A percentile compares a stretch with the other conserved stretches of the same genome.
Conservation (phyloP, 2,329 filamentous ascomycete species). For the Botryosphaeria agaves region DNA sequence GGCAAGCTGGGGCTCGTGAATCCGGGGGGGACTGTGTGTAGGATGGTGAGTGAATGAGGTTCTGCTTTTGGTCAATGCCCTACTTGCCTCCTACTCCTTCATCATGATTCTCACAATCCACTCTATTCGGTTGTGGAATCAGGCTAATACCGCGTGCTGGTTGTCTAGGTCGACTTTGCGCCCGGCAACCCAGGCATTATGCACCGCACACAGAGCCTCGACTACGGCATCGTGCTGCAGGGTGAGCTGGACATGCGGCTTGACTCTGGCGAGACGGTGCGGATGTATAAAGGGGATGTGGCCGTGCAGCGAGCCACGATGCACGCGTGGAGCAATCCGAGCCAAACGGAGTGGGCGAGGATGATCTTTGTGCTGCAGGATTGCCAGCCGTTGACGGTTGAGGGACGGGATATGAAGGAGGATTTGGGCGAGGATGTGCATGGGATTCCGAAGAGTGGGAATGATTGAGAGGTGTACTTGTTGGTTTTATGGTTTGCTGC, state of each 20-base stretch:
- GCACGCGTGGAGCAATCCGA: slow-evolving; percentile 15
- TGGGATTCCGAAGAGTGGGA: no score
- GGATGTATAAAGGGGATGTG: slow-evolving; percentile 17
- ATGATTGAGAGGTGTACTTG: no score
- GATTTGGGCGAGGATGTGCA: no score
- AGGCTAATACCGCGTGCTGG: slow-evolving; percentile 7
- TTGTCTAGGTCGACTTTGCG: slow-evolving; percentile 14
- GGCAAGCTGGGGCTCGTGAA: slow-evolving; percentile 16
- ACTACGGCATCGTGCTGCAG: slow-evolving; percentile 20
- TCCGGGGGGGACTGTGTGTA: slow-evolving; percentile 14
- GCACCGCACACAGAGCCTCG: slow-evolving; percentile 18
- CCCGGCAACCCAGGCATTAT: slow-evolving; percentile 16
- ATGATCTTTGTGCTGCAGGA: slow-evolving; percentile 15
- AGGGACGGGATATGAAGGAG: slow-evolving; percentile 12
- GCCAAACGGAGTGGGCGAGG: slow-evolving; percentile 13
- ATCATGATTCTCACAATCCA: not conserved
- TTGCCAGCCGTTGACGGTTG: slow-evolving; percentile 11
- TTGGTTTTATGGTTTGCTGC: no score
- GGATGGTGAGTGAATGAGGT: slow-evolving; percentile 8
- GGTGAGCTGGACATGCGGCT: slow-evolving; percentile 15
- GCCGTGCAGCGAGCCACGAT: slow-evolving; percentile 21
- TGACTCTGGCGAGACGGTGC: slow-evolving; percentile 14
- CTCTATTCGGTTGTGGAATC: not conserved
- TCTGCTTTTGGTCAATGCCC: no score
- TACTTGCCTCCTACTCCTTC: not conserved